Base-by-base conservation (phyloP, 2,329 filamentous ascomycete species). In the Sporothrix inflata region DNA sequence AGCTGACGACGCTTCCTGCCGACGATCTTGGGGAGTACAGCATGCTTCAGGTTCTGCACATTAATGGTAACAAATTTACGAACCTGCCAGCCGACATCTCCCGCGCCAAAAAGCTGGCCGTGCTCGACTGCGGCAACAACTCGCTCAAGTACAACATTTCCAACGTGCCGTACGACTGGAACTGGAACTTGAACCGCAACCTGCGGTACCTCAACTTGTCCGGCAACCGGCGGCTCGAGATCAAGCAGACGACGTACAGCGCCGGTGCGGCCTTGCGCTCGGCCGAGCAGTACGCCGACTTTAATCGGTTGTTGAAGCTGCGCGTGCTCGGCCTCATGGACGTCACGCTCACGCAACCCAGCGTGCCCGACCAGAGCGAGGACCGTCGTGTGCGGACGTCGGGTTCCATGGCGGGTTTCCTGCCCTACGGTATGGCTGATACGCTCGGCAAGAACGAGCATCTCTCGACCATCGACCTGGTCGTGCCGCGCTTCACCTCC, bases 121-220 rank as follows among this genome's bases (percentile, higher is more conserved):
- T 98, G 67, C 86, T 99, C 68, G 96, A 99, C 81, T 97, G 97
- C 74, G 95, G 94, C 74, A 98, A 93, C 85, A 99, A 99, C 79
- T 90, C 89, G 27, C 85, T 99, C 72, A 99, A 98, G 81, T 99
- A 99, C 87, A 99, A 99, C 79, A 97, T 99, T 65, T 96, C 94
- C 40, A 99, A 99, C 78, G 97, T 97, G 86, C 96, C 95, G 0
- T 99, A 99, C 79, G 96, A 99, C 80, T 99, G 96, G 96, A 99
- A 99, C 78, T 99, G 96, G 96, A 98, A 98, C 79, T 93, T 96
- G 86, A 99, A 99, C 78, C 93, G 92, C 66, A 97, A 98, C 77
- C 84, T 99, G 75, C 92, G 94, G 75, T 99, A 97, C 79, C 90
- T 99, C 74, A 99, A 98, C 78, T 86, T 99, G 78, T 98, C 95